Evolutionary conservation across 805 yeast species (phyloP), one percentile per base, ranked within the genome.

Genomic region (Candida nanaspora): DNA sequence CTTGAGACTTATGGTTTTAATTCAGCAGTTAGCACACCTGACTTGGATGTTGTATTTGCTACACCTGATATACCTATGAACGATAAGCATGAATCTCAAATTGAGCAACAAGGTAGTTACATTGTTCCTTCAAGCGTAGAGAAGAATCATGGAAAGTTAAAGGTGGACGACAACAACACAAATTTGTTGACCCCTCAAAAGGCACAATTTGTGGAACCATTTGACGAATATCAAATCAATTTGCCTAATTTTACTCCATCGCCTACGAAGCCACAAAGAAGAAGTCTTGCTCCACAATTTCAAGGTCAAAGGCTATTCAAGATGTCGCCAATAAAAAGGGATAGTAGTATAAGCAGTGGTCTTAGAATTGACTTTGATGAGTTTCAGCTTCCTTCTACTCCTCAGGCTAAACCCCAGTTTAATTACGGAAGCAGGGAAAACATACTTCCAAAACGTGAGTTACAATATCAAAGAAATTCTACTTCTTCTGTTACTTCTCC

Each of bases 1-100:
- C 40, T 56, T 16, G 47, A 48, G 15, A 45, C 53, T 2, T 53
- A 52, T 30, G 60, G 61, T 2, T 52, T 56, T 37, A 40, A 44
- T 28, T 18, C 38, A 14, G 18, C 11, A 3, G n/a, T 22, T 4
- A 22, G 20, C 16, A 27, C 38, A 3, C 31, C 27, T 11, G 47
- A 44, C 7, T 43, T 46, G 28, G 10, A 28, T 11, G 29, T 29
- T 5, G 36, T 30, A 9, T 36, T 45, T 5, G 31, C 48, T n/a
- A 29, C 38, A 2, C 27, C 38, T 4, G 22, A 26, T 10, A n/a
- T 34, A 3, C 36, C 36, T 4, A 33, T 23, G n/a, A 4, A 6
- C 6, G 14, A 20, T 8, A 6, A 8, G 5, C 19, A 33, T 9
- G 19, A 21, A 33, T 7, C 5, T 14, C 5, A 21, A 6, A 23